Evolutionary conservation across 345 rosid genomes (phyloP).

Genomic region (Lumnitzera racemosa): DNA sequence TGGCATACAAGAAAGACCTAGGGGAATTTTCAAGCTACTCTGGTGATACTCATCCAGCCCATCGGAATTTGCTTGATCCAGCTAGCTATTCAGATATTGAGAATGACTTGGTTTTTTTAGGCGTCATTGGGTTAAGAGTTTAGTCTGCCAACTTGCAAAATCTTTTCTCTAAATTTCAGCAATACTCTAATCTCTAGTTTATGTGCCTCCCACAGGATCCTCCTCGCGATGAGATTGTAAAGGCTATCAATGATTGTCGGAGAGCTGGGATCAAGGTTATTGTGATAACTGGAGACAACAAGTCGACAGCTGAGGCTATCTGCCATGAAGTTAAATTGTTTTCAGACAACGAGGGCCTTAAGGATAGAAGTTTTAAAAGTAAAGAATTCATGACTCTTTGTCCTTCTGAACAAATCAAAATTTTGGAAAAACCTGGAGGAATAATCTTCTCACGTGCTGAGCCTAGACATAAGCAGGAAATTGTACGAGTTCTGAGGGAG

Average conservation of each 20-base stretch:
- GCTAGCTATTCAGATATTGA: slow-evolving; percentile 60
- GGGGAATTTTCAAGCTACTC: slow-evolving; percentile 77
- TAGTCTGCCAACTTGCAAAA: slow-evolving; percentile 12
- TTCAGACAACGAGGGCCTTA: slow-evolving; percentile 43
- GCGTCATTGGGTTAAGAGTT: slow-evolving; percentile 78
- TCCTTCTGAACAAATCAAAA: slow-evolving; percentile 34
- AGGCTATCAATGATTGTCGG: slow-evolving; percentile 74
- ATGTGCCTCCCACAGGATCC: slow-evolving; percentile 51
- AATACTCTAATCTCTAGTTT: slow-evolving; percentile 1
- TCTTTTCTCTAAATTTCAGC: background rate
- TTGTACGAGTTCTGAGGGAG: slow-evolving; percentile 77
- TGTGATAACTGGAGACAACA: slow-evolving; percentile 96
- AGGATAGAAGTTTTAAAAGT: slow-evolving; percentile 58
- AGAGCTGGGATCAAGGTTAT: slow-evolving; percentile 81
- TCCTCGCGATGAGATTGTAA: slow-evolving; percentile 78
- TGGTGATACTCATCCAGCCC: slow-evolving; percentile 69
- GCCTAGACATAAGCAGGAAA: slow-evolving; percentile 89
- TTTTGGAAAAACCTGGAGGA: slow-evolving; percentile 64
- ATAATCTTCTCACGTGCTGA: slow-evolving; percentile 89
- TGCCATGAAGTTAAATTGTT: slow-evolving; percentile 68
- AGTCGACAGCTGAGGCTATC: slow-evolving; percentile 92
- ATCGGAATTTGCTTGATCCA: slow-evolving; percentile 84
- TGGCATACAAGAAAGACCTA: slow-evolving; percentile 76
- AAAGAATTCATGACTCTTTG: slow-evolving; percentile 73
- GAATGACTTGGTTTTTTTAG: slow-evolving; percentile 62